phyloP scores from a whole-genome alignment of 2,329 filamentous ascomycete species.

The Ambrosiella cleistominuta region DNA sequence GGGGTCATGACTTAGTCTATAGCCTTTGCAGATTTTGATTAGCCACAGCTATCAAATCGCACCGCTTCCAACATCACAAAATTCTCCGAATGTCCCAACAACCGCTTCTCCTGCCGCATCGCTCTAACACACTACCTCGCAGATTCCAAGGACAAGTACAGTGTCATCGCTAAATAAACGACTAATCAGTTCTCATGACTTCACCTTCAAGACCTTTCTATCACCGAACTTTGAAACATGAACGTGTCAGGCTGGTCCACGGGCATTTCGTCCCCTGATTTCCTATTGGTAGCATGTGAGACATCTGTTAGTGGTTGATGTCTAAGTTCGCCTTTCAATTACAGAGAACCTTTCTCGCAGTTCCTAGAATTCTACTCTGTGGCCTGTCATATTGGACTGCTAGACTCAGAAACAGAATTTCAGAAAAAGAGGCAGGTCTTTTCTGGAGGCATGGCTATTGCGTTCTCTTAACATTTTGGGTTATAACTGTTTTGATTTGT shows the following conservation, averaged over 20 bases:
- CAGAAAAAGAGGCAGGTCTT: background rate
- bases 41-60: background rate
- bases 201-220: background rate
- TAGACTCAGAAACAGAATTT: background rate
- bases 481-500: conserved; percentile 7
- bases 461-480: background rate
- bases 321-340: too few species aligned
- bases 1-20: too few species aligned
- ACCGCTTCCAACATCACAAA: too few species aligned
- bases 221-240: background rate
- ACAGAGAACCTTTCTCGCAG: too few species aligned
- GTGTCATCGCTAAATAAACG: conserved; percentile 12
- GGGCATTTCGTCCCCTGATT: too few species aligned
- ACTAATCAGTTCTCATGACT: background rate
- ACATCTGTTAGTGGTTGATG: too few species aligned
- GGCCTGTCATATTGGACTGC: too few species aligned
- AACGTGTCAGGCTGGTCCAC: background rate
- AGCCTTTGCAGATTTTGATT: background rate
- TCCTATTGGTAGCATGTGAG: too few species aligned
- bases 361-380: too few species aligned
- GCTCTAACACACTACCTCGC: background rate
- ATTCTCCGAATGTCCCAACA: too few species aligned
- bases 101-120: too few species aligned
- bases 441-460: background rate
- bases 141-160: conserved; percentile 11